phyloP scores from a whole-genome alignment of 495 filamentous ascomycete genomes.

The Aspergillus kassunensis region DNA sequence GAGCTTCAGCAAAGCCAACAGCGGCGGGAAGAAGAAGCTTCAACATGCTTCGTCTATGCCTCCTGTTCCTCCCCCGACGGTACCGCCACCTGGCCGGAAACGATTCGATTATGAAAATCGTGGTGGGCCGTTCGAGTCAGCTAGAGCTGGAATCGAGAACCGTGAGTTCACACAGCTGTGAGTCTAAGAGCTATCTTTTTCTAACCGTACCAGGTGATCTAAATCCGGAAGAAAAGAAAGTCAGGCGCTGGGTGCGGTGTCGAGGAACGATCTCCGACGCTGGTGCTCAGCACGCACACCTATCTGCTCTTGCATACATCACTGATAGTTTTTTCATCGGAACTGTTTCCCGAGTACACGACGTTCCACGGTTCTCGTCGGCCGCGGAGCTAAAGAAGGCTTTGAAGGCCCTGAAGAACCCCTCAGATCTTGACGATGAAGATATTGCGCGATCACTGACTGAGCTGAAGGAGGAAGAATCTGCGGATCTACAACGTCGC shows the following conservation, averaged over 20 bases:
- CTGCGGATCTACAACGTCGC: constrained; percentile 34
- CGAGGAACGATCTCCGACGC: constrained; percentile 65
- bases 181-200: background rate
- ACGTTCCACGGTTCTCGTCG: constrained; percentile 59
- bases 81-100: constrained; percentile 18
- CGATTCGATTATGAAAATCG: constrained; percentile 29
- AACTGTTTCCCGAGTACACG: constrained; percentile 74
- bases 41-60: constrained; percentile 39
- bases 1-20: constrained; percentile 73
- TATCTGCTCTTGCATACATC: constrained; percentile 87
- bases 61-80: constrained; percentile 24
- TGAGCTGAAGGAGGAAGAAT: constrained; percentile 43
- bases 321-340: constrained; percentile 90
- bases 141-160: constrained; percentile 40
- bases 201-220: constrained; percentile 28
- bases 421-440: constrained; percentile 42
- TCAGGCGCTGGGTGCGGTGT: constrained; percentile 75
- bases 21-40: constrained; percentile 57
- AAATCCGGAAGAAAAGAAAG: constrained; percentile 60
- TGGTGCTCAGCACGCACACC: constrained; percentile 75
- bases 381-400: constrained; percentile 33
- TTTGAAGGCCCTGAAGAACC: constrained; percentile 43
- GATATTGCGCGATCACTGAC: constrained; percentile 38
- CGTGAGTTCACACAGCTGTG: constrained; percentile 25
- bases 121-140: constrained; percentile 41